phyloP scores from a whole-genome alignment of 257 asterid species.

The Nemophila menziesii region DNA sequence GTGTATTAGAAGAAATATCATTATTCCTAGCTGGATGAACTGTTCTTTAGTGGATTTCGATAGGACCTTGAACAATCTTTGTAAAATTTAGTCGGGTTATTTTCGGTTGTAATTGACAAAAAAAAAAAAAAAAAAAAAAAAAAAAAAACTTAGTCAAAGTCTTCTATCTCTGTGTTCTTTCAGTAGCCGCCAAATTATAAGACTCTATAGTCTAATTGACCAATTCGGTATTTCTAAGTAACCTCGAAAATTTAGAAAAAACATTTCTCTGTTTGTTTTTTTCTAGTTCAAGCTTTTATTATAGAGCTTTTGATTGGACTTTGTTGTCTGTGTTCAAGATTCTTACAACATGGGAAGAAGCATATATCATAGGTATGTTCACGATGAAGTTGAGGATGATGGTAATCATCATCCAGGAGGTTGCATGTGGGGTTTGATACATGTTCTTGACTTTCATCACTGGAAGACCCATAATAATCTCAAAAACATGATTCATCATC shows the following conservation, averaged over 20 bases:
- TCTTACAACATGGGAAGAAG: slow-evolving; percentile 38
- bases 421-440: slow-evolving; percentile 55
- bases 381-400: slow-evolving; percentile 19
- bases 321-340: no score
- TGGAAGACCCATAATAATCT: slow-evolving; percentile 42
- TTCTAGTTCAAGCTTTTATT: no score
- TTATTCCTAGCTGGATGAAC: no score
- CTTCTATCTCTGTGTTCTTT: slow-evolving; percentile 3
- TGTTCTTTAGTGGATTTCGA: no score
- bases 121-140: no score
- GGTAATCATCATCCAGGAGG: slow-evolving; percentile 35
- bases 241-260: neutral
- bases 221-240: no score
- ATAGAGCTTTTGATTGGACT: neutral
- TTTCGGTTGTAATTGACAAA: no score
- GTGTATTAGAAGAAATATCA: no score
- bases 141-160: slow-evolving; percentile 1
- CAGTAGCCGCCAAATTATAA: slow-evolving; percentile 16
- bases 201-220: slow-evolving; percentile 13
- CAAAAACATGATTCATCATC: slow-evolving; percentile 27
- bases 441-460: slow-evolving; percentile 40
- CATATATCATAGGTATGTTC: slow-evolving; percentile 16
- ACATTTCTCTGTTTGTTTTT: neutral
- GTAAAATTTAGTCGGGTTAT: no score
- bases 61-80: no score